These are phyloP conservation scores for Fusarium fujikuroi DNA, from an alignment of 2,329 filamentous ascomycete genomes.

Conservation along the genomic window DNA sequence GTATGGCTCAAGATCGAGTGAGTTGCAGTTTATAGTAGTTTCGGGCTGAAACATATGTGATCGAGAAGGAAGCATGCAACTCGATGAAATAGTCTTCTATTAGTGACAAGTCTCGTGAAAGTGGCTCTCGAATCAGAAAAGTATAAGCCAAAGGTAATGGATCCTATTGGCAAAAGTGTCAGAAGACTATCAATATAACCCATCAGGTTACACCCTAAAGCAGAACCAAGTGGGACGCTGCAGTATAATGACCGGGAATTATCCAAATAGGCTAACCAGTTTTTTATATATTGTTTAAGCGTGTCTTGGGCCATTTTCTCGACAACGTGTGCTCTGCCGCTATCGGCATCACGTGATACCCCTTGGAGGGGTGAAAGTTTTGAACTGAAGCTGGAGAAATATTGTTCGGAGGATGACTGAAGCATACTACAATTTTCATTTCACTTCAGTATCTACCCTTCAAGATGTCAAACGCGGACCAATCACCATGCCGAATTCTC, in stretches of 20 bases:
- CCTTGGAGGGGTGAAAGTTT: constrained; percentile 25
- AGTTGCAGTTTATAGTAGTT: not conserved
- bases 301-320: not conserved
- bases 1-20: not conserved
- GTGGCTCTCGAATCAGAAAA: too few relatives aligned
- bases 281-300: not conserved
- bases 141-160: fast-evolving
- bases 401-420: not conserved
- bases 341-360: constrained; percentile 27
- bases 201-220: too few relatives aligned
- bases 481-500: constrained; percentile 62
- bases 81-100: too few relatives aligned
- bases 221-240: not conserved
- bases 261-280: not conserved
- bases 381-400: constrained; percentile 1
- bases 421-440: not conserved
- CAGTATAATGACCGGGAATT: not conserved
- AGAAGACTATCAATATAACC: too few relatives aligned
- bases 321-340: constrained; percentile 9
- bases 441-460: not conserved
- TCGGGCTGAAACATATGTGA: not conserved
- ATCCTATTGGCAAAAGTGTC: fast-evolving
- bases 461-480: constrained; percentile 21
- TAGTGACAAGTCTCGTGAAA: too few relatives aligned
- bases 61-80: too few relatives aligned